phyloP scores from a whole-genome alignment of 1,284 basidiomycete genomes.

The Singerocomus inundabilis region DNA sequence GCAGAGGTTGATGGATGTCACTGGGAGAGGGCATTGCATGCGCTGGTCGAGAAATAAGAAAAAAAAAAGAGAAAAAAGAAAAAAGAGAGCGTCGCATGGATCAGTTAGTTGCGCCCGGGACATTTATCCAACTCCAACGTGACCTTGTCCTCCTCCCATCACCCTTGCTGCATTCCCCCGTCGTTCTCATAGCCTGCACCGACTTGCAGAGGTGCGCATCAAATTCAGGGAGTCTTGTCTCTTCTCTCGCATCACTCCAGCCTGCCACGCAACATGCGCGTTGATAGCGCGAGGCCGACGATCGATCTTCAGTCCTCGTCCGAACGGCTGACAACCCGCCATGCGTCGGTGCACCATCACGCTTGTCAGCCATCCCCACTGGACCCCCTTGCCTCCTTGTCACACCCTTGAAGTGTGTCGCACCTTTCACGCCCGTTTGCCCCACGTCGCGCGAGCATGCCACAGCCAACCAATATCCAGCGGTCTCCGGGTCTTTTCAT shows the following conservation, averaged over 20 bases:
- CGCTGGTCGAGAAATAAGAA: slow-evolving; percentile 12
- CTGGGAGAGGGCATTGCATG: slow-evolving; percentile 25
- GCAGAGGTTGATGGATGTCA: slow-evolving; percentile 17
- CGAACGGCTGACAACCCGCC: slow-evolving; percentile 8
- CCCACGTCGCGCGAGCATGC: slow-evolving; percentile 3
- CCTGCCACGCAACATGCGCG: slow-evolving; percentile 12
- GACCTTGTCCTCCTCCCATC: neutral
- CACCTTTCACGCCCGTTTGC: neutral
- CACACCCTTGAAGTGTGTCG: neutral
- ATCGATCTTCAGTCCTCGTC: slow-evolving; percentile 7
- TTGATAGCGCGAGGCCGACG: slow-evolving; percentile 20
- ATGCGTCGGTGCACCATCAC: neutral
- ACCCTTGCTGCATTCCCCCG: neutral
- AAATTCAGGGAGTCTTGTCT: neutral
- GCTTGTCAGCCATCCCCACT: neutral
- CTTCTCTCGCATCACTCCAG: slow-evolving; percentile 1
- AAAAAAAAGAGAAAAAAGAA: neutral
- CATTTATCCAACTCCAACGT: slow-evolving; percentile 8
- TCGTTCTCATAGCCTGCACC: neutral
- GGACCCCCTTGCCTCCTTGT: neutral
- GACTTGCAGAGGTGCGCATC: slow-evolving; percentile 9
- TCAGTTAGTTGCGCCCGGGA: slow-evolving; percentile 7
- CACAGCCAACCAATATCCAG: neutral
- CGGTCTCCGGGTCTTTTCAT: slow-evolving; percentile 6
- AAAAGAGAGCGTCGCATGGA: slow-evolving; percentile 8